These are phyloP conservation scores for Colletotrichum aenigma DNA, from an alignment of 2,329 filamentous ascomycete species.

Conservation along the genomic window DNA sequence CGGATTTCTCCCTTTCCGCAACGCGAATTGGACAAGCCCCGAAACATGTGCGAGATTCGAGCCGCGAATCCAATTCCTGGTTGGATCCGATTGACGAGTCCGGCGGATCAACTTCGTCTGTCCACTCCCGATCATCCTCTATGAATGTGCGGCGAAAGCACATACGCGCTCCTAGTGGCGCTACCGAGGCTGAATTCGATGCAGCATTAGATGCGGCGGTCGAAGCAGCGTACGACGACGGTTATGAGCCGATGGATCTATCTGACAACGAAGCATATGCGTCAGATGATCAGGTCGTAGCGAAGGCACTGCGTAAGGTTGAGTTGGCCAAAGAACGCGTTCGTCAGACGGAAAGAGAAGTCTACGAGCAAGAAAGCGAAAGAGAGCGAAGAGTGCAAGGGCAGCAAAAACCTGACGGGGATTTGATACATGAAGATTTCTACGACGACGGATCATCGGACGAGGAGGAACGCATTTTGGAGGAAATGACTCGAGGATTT, in stretches of 20 bases:
- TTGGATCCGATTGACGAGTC: conserved; percentile 94
- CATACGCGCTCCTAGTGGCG: conserved; percentile 70
- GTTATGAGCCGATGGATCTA: conserved; percentile 73
- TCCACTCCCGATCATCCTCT: conserved; percentile 80
- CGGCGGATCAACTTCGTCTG: conserved; percentile 78
- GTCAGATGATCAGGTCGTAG: conserved; percentile 37
- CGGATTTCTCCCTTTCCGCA: conserved; percentile 36
- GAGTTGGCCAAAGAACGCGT: conserved; percentile 79
- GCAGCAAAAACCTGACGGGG: conserved; percentile 45
- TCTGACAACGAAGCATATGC: conserved; percentile 27
- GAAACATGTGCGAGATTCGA: conserved; percentile 62
- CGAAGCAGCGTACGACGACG: conserved; percentile 94
- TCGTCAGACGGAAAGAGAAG: conserved; percentile 75
- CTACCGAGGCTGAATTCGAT: conserved; percentile 89
- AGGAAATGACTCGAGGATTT: conserved; percentile 87
- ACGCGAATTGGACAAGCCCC: conserved; percentile 27
- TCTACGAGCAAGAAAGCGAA: conserved; percentile 47
- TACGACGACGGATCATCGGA: conserved; percentile 69
- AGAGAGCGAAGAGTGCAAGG: conserved; percentile 16
- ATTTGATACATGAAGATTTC: conserved; percentile 52
- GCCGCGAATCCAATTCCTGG: conserved; percentile 87
- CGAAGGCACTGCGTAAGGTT: conserved; percentile 67
- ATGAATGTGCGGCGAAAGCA: conserved; percentile 71
- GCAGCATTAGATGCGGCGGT: conserved; percentile 93
- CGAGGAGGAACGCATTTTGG: conserved; percentile 79